Conservation (phyloP, 495 filamentous ascomycete species). For the Barbatosphaeria neglecta region DNA sequence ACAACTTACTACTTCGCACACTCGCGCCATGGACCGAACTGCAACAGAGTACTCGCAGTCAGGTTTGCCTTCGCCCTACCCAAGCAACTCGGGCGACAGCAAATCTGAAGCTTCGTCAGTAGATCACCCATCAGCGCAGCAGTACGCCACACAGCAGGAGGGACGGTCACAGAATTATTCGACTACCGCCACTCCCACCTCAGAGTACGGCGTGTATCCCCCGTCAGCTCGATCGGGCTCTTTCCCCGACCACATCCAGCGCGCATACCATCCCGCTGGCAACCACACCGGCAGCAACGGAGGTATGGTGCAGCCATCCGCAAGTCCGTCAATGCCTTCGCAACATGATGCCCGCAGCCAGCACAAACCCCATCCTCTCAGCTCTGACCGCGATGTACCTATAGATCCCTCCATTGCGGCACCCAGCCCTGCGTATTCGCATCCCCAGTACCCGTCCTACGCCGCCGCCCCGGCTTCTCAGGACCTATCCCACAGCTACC, state of each 20-base stretch:
- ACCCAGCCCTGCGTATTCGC: conserved; percentile 81
- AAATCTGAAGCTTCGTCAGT: conserved; percentile 70
- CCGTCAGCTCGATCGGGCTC: conserved; percentile 66
- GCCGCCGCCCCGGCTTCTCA: conserved; percentile 59
- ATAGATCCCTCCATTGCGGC: conserved; percentile 97
- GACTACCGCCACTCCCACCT: conserved; percentile 70
- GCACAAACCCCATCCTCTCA: conserved; percentile 58
- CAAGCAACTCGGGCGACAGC: conserved; percentile 53
- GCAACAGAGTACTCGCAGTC: conserved; percentile 91
- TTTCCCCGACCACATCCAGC: conserved; percentile 67
- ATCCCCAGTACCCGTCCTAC: conserved; percentile 70
- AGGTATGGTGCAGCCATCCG: conserved; percentile 87
- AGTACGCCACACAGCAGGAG: conserved; percentile 64
- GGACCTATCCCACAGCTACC: conserved; percentile 69
- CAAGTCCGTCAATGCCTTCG: conserved; percentile 87
- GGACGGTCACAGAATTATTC: conserved; percentile 59
- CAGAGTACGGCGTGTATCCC: conserved; percentile 76
- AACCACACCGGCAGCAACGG: conserved; percentile 63
- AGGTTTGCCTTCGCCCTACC: conserved; percentile 89
- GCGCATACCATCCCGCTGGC: conserved; percentile 60
- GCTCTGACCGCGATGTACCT: conserved; percentile 92
- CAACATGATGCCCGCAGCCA: conserved; percentile 65
- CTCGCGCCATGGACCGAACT: conserved; percentile 72
- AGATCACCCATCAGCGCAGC: conserved; percentile 81
- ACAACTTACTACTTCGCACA: too few species aligned